phyloP scores from a whole-genome alignment of 768 basidiomycete species.

The Tulasnella calospora region DNA sequence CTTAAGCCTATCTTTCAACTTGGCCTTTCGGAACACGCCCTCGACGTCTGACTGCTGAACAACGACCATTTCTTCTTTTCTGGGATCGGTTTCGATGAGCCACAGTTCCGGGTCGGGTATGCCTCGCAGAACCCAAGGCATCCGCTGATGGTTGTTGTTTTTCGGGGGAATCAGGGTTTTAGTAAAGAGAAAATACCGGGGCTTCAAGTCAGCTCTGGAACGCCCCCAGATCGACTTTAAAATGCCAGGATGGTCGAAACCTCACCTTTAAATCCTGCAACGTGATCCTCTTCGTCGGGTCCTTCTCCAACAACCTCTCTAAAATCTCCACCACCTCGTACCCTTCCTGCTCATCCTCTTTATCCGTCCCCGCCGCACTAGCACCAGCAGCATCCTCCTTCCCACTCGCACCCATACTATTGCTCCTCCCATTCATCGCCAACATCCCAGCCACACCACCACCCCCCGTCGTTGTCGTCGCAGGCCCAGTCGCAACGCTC shows the following conservation, averaged over 20 bases:
- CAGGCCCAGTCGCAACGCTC: constrained; percentile 27
- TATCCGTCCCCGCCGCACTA: constrained; percentile 36
- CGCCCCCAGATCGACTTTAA: constrained; percentile 21
- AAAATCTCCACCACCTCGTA: constrained; percentile 63
- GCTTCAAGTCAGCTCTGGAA: constrained; percentile 33
- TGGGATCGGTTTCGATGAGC: constrained; percentile 59
- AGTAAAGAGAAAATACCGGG: constrained; percentile 28
- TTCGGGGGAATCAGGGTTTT: too few relatives aligned
- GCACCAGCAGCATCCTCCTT: neutral
- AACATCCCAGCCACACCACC: neutral
- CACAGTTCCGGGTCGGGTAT: constrained; percentile 62
- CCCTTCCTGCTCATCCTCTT: constrained; percentile 48
- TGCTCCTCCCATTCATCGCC: neutral
- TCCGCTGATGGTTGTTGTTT: too few relatives aligned
- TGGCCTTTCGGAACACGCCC: constrained; percentile 39
- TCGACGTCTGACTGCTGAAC: constrained; percentile 75
- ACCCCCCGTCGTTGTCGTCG: too few relatives aligned
- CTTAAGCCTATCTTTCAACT: constrained; percentile 35
- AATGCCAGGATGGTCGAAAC: constrained; percentile 31
- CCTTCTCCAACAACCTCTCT: constrained; percentile 75
- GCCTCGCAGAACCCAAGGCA: constrained; percentile 63
- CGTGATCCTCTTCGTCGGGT: constrained; percentile 64
- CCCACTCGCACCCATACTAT: neutral
- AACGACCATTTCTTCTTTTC: constrained; percentile 46
- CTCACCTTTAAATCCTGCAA: constrained; percentile 78